Conservation (phyloP, 208 protist genomes). For the Acanthamoeba healyi region DNA sequence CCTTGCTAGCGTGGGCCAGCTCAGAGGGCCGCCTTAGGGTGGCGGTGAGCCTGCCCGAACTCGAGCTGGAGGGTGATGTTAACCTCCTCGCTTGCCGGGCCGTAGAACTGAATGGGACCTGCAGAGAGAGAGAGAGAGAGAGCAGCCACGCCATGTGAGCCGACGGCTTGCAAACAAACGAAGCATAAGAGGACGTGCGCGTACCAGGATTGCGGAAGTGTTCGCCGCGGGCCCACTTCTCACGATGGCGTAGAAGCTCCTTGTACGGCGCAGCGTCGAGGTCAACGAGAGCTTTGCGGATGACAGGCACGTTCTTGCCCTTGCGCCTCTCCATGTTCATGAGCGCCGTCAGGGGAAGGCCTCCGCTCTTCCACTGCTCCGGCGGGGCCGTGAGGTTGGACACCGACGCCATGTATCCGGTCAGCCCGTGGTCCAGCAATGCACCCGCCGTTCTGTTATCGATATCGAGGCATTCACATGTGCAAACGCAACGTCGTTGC, state of each 20-base stretch:
- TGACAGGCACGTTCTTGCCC: constrained; percentile 79
- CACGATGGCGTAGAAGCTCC: constrained; percentile 57
- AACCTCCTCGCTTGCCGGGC: neutral
- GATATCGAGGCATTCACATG: neutral
- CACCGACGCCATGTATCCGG: constrained; percentile 85
- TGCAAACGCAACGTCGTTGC: constrained; percentile 36
- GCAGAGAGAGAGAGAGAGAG: neutral
- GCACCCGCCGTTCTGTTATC: constrained; percentile 17
- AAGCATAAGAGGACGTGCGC: neutral
- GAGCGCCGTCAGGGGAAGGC: constrained; percentile 84
- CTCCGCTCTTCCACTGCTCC: constrained; percentile 81
- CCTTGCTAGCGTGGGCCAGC: too few relatives aligned
- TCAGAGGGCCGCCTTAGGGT: constrained; percentile 8
- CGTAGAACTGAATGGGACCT: constrained; percentile 74
- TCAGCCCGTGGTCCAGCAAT: constrained; percentile 69
- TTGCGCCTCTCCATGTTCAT: constrained; percentile 83
- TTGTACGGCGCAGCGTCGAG: constrained; percentile 77
- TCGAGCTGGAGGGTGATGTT: constrained; percentile 75
- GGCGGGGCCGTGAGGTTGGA: constrained; percentile 67
- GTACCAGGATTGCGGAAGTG: constrained; percentile 79
- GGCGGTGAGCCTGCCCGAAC: neutral
- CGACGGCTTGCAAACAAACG: neutral
- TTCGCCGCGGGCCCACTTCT: constrained; percentile 78
- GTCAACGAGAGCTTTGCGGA: constrained; percentile 84
- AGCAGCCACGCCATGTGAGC: neutral